These are phyloP conservation scores for Neopestalotiopsis rosae DNA, from an alignment of 2,329 filamentous ascomycete species.

Conservation along the genomic window DNA sequence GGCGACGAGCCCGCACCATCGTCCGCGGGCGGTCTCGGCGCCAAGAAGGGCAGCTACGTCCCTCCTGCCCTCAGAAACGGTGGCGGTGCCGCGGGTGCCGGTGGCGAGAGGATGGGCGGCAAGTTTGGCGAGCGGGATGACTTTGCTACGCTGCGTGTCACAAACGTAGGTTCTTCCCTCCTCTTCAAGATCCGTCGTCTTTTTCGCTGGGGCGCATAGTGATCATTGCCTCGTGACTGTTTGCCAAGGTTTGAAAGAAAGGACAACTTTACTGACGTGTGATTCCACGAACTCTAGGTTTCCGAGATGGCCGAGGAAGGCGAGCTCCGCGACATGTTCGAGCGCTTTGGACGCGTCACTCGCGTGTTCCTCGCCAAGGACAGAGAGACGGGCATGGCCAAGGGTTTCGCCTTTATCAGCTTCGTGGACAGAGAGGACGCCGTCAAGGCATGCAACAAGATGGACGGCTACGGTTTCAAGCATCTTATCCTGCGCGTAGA, in stretches of 20 bases:
- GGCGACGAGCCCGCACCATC: conserved; percentile 49
- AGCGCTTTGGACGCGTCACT: conserved; percentile 94
- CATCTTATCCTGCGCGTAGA: conserved; percentile 87
- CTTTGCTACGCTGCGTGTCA: conserved; percentile 93
- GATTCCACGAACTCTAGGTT: conserved; percentile 59
- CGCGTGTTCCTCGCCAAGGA: conserved; percentile 98
- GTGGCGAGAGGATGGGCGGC: conserved; percentile 85
- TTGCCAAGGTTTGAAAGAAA: background rate
- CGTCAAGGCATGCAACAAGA: conserved; percentile 91
- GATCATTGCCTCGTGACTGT: too few species aligned
- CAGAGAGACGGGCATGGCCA: conserved; percentile 91
- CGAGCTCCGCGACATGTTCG: conserved; percentile 97
- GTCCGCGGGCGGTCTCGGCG: conserved; percentile 57
- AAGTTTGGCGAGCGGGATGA: conserved; percentile 96
- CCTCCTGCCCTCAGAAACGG: conserved; percentile 88
- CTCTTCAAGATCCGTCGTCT: background rate
- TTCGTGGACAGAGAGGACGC: conserved; percentile 91
- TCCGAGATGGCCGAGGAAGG: conserved; percentile 96
- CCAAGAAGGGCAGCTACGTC: conserved; percentile 85
- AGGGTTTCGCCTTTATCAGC: conserved; percentile 99
- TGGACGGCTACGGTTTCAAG: conserved; percentile 94
- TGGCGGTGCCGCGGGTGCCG: conserved; percentile 58
- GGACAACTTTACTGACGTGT: background rate
- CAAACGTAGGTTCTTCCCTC: conserved; percentile 74
- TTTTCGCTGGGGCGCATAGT: too few species aligned